phyloP scores from a whole-genome alignment of 495 filamentous ascomycete genomes.

The Lophiotrema nucula region DNA sequence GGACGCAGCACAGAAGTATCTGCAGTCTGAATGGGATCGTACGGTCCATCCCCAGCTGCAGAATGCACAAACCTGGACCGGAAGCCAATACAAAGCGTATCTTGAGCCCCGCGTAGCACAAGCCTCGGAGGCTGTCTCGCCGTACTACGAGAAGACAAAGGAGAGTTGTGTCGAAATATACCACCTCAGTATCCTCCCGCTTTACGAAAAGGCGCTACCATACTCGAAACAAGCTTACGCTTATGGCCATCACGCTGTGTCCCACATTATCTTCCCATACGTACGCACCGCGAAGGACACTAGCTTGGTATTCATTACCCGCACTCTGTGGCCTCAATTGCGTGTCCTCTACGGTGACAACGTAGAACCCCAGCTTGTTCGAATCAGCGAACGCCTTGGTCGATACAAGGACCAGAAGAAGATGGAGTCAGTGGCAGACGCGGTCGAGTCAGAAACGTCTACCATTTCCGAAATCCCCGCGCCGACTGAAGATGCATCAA shows the following conservation, averaged over 20 bases:
- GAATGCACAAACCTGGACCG: slow-evolving; percentile 56
- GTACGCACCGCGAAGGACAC: slow-evolving; percentile 66
- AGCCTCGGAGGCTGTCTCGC: slow-evolving; percentile 54
- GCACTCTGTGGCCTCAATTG: slow-evolving; percentile 75
- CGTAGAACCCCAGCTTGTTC: slow-evolving; percentile 90
- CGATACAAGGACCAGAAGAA: slow-evolving; percentile 71
- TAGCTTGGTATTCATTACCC: slow-evolving; percentile 64
- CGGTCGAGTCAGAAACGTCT: slow-evolving; percentile 50
- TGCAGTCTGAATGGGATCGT: slow-evolving; percentile 72
- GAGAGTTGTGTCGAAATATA: slow-evolving; percentile 63
- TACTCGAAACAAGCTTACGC: slow-evolving; percentile 70
- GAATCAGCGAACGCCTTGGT: slow-evolving; percentile 86
- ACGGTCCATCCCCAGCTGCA: slow-evolving; percentile 71
- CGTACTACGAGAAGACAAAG: slow-evolving; percentile 68
- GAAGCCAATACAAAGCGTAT: slow-evolving; percentile 63
- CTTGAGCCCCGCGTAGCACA: slow-evolving; percentile 73
- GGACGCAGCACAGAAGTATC: slow-evolving; percentile 60
- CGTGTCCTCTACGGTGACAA: slow-evolving; percentile 80
- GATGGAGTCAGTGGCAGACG: slow-evolving; percentile 57
- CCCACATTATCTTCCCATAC: slow-evolving; percentile 71
- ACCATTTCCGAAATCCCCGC: neutral
- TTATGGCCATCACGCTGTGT: slow-evolving; percentile 62
- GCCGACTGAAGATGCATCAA: slow-evolving; percentile 14
- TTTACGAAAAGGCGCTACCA: slow-evolving; percentile 69
- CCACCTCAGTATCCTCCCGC: slow-evolving; percentile 69